Conservation (phyloP, 768 basidiomycete genomes). For the Russula olivacea region DNA sequence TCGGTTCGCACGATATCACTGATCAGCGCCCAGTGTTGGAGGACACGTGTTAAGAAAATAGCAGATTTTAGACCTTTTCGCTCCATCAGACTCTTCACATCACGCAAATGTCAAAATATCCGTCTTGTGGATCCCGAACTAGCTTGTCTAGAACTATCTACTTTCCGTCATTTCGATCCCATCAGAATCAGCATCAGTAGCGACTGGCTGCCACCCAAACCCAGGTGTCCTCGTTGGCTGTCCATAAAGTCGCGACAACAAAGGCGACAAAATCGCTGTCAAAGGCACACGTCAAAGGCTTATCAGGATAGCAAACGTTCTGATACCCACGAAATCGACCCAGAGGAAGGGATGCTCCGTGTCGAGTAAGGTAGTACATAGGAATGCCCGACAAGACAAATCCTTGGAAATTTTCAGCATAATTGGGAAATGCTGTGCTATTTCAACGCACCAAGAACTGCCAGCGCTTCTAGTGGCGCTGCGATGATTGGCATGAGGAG, state of each 20-base stretch:
- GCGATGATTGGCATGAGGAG: slow-evolving; percentile 93
- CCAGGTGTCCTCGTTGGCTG: slow-evolving; percentile 40
- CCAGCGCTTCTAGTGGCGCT: slow-evolving; percentile 80
- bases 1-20: background rate
- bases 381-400: slow-evolving; percentile 78
- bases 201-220: slow-evolving; percentile 72
- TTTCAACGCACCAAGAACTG: slow-evolving; percentile 66
- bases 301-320: background rate
- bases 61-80: background rate
- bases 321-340: slow-evolving; percentile 29
- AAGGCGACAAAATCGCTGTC: slow-evolving; percentile 40
- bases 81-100: no score
- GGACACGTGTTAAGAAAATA: background rate
- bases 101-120: background rate
- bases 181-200: slow-evolving; percentile 66
- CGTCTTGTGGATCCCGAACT: background rate
- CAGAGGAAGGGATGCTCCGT: slow-evolving; percentile 35
- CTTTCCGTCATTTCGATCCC: slow-evolving; percentile 58
- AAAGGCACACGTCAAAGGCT: slow-evolving; percentile 2
- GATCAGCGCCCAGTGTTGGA: background rate
- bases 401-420: slow-evolving; percentile 36
- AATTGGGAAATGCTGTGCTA: slow-evolving; percentile 12
- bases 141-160: background rate
- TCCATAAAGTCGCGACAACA: slow-evolving; percentile 45
- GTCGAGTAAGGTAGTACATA: slow-evolving; percentile 73